Percentiles rank a stretch among this genome's conserved stretches.
phyloP scores from a whole-genome alignment of 768 basidiomycete genomes.

The Chiua virens region DNA sequence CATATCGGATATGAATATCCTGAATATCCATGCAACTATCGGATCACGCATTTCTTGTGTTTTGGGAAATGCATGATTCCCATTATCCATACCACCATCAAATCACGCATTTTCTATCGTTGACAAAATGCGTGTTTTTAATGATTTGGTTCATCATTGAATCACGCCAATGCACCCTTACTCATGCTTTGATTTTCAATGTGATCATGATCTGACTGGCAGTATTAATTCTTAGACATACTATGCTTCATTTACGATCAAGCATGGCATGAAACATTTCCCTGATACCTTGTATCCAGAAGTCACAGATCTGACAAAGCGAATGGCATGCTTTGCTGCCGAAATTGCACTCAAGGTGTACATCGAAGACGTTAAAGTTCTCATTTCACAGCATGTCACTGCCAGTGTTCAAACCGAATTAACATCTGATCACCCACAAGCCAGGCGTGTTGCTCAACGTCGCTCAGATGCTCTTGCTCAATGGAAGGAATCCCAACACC shows the following conservation, averaged over 20 bases:
- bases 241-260: neutral
- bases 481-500: neutral
- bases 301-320: neutral
- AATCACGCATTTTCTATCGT: no score
- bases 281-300: neutral
- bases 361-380: neutral
- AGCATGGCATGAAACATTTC: neutral
- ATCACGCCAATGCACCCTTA: no score
- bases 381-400: neutral
- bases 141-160: no score
- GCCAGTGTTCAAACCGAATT: neutral
- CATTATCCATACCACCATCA: no score
- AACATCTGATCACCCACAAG: neutral
- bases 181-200: no score
- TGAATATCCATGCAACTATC: no score
- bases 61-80: no score
- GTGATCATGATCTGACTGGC: no score
- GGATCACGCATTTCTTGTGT: no score
- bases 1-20: no score
- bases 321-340: neutral
- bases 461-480: neutral
- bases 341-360: neutral
- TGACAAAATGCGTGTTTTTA: no score
- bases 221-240: neutral
- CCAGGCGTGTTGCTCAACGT: neutral